A percentile compares a stretch with the other conserved stretches of the same genome.
phyloP scores from a whole-genome alignment of 345 rosid genomes.

The Eucalyptus sp. region DNA sequence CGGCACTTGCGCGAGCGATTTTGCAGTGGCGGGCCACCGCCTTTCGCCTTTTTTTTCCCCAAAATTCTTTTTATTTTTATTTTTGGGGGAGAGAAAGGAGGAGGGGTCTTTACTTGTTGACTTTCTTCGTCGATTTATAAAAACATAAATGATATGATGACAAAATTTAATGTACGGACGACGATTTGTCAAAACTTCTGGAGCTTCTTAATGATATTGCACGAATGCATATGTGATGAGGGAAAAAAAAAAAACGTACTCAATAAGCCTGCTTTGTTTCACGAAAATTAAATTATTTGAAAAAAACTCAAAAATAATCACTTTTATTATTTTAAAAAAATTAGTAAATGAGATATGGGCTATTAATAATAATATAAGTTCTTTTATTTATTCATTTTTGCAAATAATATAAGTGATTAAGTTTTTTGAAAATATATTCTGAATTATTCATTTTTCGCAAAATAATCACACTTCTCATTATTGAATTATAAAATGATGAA shows the following conservation, averaged over 20 bases:
- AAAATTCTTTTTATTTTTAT: not conserved
- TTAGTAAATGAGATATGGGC: not conserved
- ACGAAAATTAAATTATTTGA: not conserved
- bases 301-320: not conserved
- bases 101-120: not conserved
- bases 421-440: too few relatives aligned
- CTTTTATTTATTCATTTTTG: too few relatives aligned
- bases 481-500: too few relatives aligned
- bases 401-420: too few relatives aligned
- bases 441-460: too few relatives aligned
- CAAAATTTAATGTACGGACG: not conserved
- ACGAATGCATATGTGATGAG: not conserved
- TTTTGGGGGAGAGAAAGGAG: not conserved
- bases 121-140: not conserved
- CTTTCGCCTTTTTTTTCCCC: not conserved
- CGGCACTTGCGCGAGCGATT: not conserved
- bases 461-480: too few relatives aligned
- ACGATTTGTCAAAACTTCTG: not conserved
- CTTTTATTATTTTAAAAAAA: not conserved
- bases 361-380: too few relatives aligned
- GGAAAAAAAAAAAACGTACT: not conserved
- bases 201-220: not conserved
- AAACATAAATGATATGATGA: not conserved
- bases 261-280: not conserved
- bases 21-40: not conserved